Evolutionary conservation across 192 early-diverging fungal genomes (phyloP).

Genomic region (Mortierella alpina): DNA sequence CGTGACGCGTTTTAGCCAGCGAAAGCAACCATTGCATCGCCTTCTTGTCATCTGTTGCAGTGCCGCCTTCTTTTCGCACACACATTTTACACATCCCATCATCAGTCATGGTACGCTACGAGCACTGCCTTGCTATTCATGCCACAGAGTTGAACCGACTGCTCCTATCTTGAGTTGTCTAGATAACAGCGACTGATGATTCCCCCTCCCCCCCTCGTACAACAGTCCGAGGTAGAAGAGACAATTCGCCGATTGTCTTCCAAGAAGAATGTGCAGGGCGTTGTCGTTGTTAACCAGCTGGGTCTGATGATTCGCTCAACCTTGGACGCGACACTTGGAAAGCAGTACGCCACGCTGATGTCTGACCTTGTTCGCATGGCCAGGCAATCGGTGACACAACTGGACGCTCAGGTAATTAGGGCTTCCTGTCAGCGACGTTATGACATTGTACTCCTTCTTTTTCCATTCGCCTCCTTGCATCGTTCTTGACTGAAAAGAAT

Average conservation of each 20-base stretch:
- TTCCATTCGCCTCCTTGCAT: neutral
- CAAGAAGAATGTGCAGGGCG: slow-evolving; percentile 92
- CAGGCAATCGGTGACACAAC: slow-evolving; percentile 75
- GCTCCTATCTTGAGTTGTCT: no score
- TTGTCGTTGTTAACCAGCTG: slow-evolving; percentile 92
- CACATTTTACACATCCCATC: neutral
- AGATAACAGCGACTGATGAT: no score
- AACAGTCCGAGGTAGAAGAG: slow-evolving; percentile 86
- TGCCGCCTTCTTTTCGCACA: neutral
- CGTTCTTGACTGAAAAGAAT: neutral
- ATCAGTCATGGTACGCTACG: no score
- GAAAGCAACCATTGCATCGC: no score
- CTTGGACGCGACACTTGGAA: slow-evolving; percentile 79
- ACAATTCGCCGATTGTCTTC: slow-evolving; percentile 88
- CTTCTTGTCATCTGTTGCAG: no score
- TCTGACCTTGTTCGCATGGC: slow-evolving; percentile 85
- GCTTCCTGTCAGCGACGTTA: neutral
- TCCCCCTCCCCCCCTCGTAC: no score
- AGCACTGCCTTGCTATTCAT: no score
- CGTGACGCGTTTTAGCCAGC: no score
- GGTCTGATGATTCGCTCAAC: slow-evolving; percentile 93
- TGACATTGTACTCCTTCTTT: neutral
- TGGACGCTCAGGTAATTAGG: slow-evolving; percentile 82
- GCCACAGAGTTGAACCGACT: no score
- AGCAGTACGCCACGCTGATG: slow-evolving; percentile 86